These are phyloP conservation scores for Heterobasidion occidentale DNA, from an alignment of 1,284 basidiomycete species.

Conservation along the genomic window DNA sequence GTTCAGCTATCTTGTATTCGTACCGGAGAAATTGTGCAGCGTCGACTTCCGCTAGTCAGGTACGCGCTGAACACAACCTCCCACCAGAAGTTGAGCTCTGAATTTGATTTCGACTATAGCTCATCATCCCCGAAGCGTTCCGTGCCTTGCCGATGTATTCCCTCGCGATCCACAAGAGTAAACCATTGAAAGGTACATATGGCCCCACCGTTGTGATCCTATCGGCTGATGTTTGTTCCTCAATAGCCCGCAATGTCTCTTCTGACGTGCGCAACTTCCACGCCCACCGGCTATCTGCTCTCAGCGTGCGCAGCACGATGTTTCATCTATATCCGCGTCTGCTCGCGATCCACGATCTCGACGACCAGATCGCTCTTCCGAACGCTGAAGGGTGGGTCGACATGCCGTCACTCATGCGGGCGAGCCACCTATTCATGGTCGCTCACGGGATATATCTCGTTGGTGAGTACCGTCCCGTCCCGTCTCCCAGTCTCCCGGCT, in stretches of 20 bases:
- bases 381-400: slow-evolving; percentile 43
- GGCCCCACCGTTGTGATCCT: slow-evolving; percentile 1
- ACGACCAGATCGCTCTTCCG: slow-evolving; percentile 66
- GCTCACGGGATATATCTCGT: slow-evolving; percentile 88
- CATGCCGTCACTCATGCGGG: slow-evolving; percentile 78
- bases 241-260: slow-evolving; percentile 73
- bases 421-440: slow-evolving; percentile 86
- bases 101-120: slow-evolving; percentile 30
- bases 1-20: slow-evolving; percentile 77
- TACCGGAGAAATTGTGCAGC: slow-evolving; percentile 92
- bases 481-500: background rate
- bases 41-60: slow-evolving; percentile 76
- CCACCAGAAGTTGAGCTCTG: background rate
- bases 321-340: slow-evolving; percentile 86
- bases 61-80: slow-evolving; percentile 22
- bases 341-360: slow-evolving; percentile 83
- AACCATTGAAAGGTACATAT: slow-evolving; percentile 78
- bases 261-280: slow-evolving; percentile 91
- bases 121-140: slow-evolving; percentile 94
- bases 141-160: slow-evolving; percentile 83
- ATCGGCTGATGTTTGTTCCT: slow-evolving; percentile 1
- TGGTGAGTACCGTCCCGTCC: slow-evolving; percentile 38
- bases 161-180: slow-evolving; percentile 83
- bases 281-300: slow-evolving; percentile 69
- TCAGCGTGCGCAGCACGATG: slow-evolving; percentile 66